Evolutionary conservation across 2,329 filamentous ascomycete genomes (phyloP).

Genomic region (Neofusicoccum sp.): DNA sequence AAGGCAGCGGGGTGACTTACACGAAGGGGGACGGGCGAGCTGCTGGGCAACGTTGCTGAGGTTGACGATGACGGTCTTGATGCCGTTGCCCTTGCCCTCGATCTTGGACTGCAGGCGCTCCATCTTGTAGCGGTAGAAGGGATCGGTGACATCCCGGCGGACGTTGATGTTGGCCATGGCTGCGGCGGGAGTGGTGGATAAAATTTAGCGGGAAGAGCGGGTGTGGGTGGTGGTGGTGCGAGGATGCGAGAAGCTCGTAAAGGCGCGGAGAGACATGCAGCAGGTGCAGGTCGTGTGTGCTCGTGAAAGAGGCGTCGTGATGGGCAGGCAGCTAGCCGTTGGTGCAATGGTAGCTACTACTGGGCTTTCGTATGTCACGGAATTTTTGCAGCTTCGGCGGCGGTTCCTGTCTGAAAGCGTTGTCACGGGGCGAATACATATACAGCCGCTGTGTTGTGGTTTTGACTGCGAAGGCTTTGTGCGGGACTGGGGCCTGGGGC

Average conservation of each 20-base stretch:
- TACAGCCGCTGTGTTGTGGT: conserved; percentile 61
- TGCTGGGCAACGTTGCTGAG: conserved; percentile 90
- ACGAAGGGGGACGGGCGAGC: conserved; percentile 86
- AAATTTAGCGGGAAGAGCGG: conserved; percentile 30
- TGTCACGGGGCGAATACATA: conserved; percentile 98
- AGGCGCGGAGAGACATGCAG: conserved; percentile 64
- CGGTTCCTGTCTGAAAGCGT: conserved; percentile 92
- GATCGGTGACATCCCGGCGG: conserved; percentile 92
- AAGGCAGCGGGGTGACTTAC: conserved; percentile 34
- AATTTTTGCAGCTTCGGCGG: conserved; percentile 96
- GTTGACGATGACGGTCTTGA: conserved; percentile 98
- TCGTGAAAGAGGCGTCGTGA: conserved; percentile 27
- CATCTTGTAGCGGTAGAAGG: conserved; percentile 99
- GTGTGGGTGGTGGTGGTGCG: conserved; percentile 31
- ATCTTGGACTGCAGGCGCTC: conserved; percentile 98
- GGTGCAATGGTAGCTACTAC: conserved; percentile 84
- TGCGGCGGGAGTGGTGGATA: conserved; percentile 46
- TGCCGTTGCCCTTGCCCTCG: conserved; percentile 99
- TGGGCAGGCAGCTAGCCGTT: conserved; percentile 74
- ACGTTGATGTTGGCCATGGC: conserved; percentile 98
- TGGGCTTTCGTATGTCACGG: conserved; percentile 93
- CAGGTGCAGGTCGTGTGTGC: conserved; percentile 39
- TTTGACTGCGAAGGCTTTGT: conserved; percentile 21
- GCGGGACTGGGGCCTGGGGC: conserved; percentile 11
- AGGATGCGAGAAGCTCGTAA: conserved; percentile 36